Evolutionary conservation across 495 filamentous ascomycete genomes (phyloP), one percentile per base, ranked within the genome.

Genomic region (Geoglossum glabrum): DNA sequence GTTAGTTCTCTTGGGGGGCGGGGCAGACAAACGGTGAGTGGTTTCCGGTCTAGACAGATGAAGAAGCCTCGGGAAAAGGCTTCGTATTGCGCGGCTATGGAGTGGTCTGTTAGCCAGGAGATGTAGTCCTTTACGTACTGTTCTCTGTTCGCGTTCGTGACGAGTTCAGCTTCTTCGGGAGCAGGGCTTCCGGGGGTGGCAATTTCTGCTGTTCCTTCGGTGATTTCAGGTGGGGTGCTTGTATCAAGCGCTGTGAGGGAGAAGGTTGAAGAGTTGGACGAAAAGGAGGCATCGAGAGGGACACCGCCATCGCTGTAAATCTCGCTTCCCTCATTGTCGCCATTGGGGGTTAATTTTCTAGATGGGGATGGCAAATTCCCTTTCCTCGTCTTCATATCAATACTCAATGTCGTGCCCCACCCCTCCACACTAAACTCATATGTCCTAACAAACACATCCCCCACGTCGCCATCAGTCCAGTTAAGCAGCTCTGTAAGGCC

Each of bases 41-140:
- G 80, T 28, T 80, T 79, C 3, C 73, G 75, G 61, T 86, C 76
- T 36, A 95, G 71, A 63, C 86, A 85, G 1, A 80, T 74, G 63
- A 77, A 79, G 72, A 96, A 94, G n/a, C 90, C 87, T 10, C 77
- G 76, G 7, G 76, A 72, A 67, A 96, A 96, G 4, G 90, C 87
- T 38, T 81, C 73, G 61, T 79, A 90, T 64, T 95, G 88, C 1
- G 84, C 78, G 0, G 72, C 69, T 49, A 97, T 76, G 3, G 87
- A 89, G 51, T 83, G 78, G 64, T 85, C 74, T 0, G 86, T 87
- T 31, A 97, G 74, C 76, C 86, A 93, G 56, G 76, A 78, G 61
- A 94, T 85, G 68, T 97, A 96, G 66, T 94, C 86, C n/a, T 74
- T 76, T 11, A 95, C 84, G 64, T 84, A 97, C 55, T 80, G 73